Percentiles rank a stretch among this genome's conserved stretches.
Evolutionary conservation across 176 grass and related monocot species (phyloP).

Genomic region (Paspalum vaginatum): DNA sequence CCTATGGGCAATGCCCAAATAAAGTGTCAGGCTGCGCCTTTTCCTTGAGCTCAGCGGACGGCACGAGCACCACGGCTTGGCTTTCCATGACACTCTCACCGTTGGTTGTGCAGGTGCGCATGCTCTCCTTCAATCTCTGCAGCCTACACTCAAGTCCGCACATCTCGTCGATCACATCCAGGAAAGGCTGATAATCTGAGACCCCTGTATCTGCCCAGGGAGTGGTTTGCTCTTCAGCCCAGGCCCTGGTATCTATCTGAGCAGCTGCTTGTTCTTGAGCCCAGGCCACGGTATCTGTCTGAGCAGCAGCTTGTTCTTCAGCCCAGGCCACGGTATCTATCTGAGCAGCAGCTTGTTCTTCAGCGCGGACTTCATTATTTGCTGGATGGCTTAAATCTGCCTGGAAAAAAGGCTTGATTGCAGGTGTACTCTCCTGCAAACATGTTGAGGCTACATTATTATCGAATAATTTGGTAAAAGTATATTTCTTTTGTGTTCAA

Average conservation of each 20-base stretch:
- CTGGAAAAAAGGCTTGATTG: slow-evolving; percentile 5
- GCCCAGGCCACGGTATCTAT: background rate
- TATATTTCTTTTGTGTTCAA: background rate
- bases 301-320: slow-evolving; percentile 8
- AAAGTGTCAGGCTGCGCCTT: slow-evolving; percentile 36
- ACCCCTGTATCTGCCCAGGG: background rate
- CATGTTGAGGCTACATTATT: slow-evolving; percentile 1
- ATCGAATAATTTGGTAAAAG: background rate
- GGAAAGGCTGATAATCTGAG: slow-evolving; percentile 50
- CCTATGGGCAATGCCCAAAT: slow-evolving; percentile 26
- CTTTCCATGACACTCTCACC: slow-evolving; percentile 15
- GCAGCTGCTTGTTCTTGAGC: slow-evolving; percentile 16
- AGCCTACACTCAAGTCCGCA: slow-evolving; percentile 63
- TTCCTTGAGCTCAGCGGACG: slow-evolving; percentile 66
- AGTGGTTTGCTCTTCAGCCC: background rate
- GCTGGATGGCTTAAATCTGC: slow-evolving; percentile 22
- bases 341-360: slow-evolving; percentile 9
- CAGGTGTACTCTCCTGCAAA: slow-evolving; percentile 59
- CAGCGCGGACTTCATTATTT: slow-evolving; percentile 15
- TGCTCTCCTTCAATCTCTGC: slow-evolving; percentile 63
- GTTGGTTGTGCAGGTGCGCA: slow-evolving; percentile 32
- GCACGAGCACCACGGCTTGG: slow-evolving; percentile 65
- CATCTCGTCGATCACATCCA: slow-evolving; percentile 60
- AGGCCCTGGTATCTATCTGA: background rate
- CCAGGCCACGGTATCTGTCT: background rate